Conservation (phyloP, 1,284 basidiomycete genomes). For the Pseudozyma hubeiensis region DNA sequence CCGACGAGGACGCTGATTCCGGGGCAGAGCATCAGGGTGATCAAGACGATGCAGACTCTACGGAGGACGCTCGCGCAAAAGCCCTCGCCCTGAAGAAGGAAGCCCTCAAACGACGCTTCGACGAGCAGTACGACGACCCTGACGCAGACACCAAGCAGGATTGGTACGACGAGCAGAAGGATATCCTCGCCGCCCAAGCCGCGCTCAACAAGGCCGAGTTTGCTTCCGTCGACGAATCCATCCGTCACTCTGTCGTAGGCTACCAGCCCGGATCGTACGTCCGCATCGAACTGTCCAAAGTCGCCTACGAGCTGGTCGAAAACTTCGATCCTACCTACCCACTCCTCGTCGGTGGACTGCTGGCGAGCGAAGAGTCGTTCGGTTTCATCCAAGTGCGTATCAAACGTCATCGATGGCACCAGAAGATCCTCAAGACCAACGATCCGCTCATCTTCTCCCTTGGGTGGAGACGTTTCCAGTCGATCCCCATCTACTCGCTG, state of each 20-base stretch:
- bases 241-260: conserved; percentile 87
- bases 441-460: conserved; percentile 95
- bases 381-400: conserved; percentile 94
- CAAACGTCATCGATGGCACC: conserved; percentile 96
- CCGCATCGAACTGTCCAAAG: conserved; percentile 84
- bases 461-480: conserved; percentile 97
- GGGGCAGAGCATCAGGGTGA: conserved; percentile 54
- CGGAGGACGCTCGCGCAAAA: conserved; percentile 72
- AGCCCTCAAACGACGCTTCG: conserved; percentile 90
- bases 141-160: conserved; percentile 70
- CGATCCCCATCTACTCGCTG: conserved; percentile 91
- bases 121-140: conserved; percentile 94
- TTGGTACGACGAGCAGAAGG: conserved; percentile 78
- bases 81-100: conserved; percentile 87
- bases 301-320: conserved; percentile 91
- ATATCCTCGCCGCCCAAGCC: conserved; percentile 86
- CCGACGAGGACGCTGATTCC: conserved; percentile 67
- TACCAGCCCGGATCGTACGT: conserved; percentile 92
- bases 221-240: conserved; percentile 79
- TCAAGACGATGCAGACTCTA: conserved; percentile 62
- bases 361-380: conserved; percentile 86
- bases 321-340: conserved; percentile 92
- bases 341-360: conserved; percentile 90
- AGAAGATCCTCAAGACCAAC: conserved; percentile 93
- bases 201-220: conserved; percentile 89